Conservation (phyloP, 225 moss, liverwort and hornwort species). For the Neckera pumila region DNA sequence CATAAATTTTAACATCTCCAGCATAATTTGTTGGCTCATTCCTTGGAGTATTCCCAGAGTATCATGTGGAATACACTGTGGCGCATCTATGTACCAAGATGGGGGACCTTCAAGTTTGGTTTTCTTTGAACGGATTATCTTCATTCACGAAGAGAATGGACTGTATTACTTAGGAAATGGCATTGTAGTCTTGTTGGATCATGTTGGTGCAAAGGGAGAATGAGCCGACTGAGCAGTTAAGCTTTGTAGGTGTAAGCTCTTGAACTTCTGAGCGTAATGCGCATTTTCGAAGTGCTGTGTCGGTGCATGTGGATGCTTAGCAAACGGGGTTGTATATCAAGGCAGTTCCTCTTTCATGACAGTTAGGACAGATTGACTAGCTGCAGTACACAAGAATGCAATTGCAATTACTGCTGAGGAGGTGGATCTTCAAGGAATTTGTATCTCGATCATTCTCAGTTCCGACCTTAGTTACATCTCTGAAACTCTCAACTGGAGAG, state of each 20-base stretch:
- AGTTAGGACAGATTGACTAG: neutral
- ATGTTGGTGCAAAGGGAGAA: neutral
- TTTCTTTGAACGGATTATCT: neutral
- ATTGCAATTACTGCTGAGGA: neutral
- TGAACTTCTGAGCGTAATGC: neutral
- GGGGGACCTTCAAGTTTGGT: neutral
- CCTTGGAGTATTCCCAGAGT: neutral
- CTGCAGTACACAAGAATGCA: neutral
- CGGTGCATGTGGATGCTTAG: neutral
- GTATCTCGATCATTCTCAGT: neutral
- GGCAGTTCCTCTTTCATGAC: neutral
- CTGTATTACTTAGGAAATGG: neutral
- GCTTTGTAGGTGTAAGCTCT: neutral
- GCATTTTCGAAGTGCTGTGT: neutral
- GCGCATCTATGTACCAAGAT: neutral
- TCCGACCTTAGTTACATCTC: neutral
- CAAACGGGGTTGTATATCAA: neutral
- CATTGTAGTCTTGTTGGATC: neutral
- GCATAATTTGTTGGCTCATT: neutral
- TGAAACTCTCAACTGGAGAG: neutral
- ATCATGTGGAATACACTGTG: neutral
- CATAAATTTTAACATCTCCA: neutral
- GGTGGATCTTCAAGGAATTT: neutral
- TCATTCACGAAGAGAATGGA: neutral
- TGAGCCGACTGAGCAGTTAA: neutral